Evolutionary conservation across 192 early-diverging fungal genomes (phyloP).

Genomic region (Rhizoclosmatium sp.): DNA sequence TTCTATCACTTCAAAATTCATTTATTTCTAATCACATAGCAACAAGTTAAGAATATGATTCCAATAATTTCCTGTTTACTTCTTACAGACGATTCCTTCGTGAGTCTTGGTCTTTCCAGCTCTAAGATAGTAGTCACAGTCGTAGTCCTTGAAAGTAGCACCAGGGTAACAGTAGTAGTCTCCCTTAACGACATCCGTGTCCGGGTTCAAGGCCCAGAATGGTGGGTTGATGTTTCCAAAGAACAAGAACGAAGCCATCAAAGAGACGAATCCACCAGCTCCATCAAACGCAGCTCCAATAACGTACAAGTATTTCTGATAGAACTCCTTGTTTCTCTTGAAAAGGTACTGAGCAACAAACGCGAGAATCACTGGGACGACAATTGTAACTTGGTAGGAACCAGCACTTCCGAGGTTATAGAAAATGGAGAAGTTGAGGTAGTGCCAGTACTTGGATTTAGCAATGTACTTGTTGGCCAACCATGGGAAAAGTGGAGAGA

Average conservation of each 20-base stretch:
- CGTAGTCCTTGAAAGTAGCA: constrained; percentile 10
- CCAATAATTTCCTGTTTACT: too few relatives aligned
- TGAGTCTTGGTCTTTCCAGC: constrained; percentile 13
- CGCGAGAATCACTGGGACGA: constrained; percentile 43
- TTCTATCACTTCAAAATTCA: too few relatives aligned
- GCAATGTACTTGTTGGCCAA: constrained; percentile 1
- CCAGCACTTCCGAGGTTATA: constrained; percentile 1
- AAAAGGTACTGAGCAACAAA: constrained; percentile 64
- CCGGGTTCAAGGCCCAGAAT: constrained; percentile 10
- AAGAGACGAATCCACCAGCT: constrained; percentile 33
- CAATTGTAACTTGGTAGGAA: constrained; percentile 28
- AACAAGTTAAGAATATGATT: too few relatives aligned
- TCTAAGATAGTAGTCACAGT: constrained; percentile 11
- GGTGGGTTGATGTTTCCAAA: background rate
- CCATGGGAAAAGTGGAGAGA: constrained; percentile 50
- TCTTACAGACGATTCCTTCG: background rate
- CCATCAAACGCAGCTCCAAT: constrained; percentile 63
- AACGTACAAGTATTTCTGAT: constrained; percentile 60
- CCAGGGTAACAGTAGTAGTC: constrained; percentile 28
- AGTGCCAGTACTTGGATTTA: background rate
- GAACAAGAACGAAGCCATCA: constrained; percentile 9
- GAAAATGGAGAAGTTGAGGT: constrained; percentile 37
- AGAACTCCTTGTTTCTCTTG: constrained; percentile 42
- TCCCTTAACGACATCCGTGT: background rate
- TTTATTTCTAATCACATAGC: too few relatives aligned